Evolutionary conservation across 306 rosid genomes (phyloP).

Genomic region (Cicer judaicum): DNA sequence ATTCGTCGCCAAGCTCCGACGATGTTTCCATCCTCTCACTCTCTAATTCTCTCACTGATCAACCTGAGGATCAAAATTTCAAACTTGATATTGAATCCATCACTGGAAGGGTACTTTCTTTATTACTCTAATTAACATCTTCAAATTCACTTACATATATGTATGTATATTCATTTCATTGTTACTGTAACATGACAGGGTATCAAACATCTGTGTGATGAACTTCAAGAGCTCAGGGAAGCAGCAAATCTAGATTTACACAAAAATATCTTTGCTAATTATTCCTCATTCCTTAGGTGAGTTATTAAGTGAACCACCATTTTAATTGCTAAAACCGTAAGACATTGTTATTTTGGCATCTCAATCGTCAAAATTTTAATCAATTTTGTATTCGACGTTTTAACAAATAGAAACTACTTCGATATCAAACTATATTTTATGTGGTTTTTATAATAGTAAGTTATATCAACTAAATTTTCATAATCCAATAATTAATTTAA

Average conservation of each 20-base stretch:
- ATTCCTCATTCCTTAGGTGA: slow-evolving; percentile 67
- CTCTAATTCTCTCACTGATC: slow-evolving; percentile 29
- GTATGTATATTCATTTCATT: too few species aligned
- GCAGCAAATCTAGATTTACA: slow-evolving; percentile 71
- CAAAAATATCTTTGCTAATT: slow-evolving; percentile 59
- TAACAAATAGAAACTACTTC: too few species aligned
- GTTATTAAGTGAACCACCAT: too few species aligned
- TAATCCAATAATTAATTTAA: too few species aligned
- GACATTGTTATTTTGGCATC: too few species aligned
- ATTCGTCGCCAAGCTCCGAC: slow-evolving; percentile 56
- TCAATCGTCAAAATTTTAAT: too few species aligned
- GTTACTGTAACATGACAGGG: slow-evolving; percentile 52
- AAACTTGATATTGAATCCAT: slow-evolving; percentile 69
- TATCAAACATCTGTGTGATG: slow-evolving; percentile 79
- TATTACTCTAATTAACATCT: too few species aligned
- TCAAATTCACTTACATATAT: neutral
- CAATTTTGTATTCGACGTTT: too few species aligned
- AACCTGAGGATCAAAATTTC: slow-evolving; percentile 1
- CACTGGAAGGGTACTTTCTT: slow-evolving; percentile 62
- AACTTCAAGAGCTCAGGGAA: slow-evolving; percentile 73
- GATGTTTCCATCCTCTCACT: slow-evolving; percentile 49
- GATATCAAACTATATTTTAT: too few species aligned
- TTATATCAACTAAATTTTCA: too few species aligned
- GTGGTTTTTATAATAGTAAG: too few species aligned
- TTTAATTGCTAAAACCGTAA: too few species aligned